A percentile compares a stretch with the other conserved stretches of the same genome.
Conservation (phyloP, 1,139 yeast genomes). For the Hemisphaericaspora subhashii region DNA sequence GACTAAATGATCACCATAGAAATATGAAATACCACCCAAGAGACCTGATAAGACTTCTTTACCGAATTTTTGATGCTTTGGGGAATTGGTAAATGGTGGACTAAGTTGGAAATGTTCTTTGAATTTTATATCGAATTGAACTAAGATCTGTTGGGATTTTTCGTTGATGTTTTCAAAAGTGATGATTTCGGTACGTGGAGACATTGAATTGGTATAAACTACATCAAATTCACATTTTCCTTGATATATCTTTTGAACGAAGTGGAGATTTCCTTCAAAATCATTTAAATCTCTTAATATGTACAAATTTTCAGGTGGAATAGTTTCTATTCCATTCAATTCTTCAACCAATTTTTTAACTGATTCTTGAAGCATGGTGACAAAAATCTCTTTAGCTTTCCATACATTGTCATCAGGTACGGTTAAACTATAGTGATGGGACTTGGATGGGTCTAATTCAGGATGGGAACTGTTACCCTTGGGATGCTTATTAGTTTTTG, state of each 20-base stretch:
- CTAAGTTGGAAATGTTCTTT: constrained; percentile 50
- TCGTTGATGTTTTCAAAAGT: constrained; percentile 39
- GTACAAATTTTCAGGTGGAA: constrained; percentile 53
- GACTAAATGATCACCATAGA: constrained; percentile 83
- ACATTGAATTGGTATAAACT: constrained; percentile 49
- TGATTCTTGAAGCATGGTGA: constrained; percentile 69
- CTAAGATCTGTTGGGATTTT: constrained; percentile 36
- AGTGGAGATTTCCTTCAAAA: constrained; percentile 77
- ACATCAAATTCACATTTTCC: constrained; percentile 82
- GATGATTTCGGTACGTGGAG: constrained; percentile 43
- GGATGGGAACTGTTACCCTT: constrained; percentile 27
- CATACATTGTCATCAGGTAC: constrained; percentile 77
- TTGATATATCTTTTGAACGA: constrained; percentile 69
- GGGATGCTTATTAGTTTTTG: constrained; percentile 45
- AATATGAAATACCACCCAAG: constrained; percentile 87
- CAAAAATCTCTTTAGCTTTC: constrained; percentile 77
- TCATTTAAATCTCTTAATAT: constrained; percentile 59
- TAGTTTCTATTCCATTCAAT: constrained; percentile 26
- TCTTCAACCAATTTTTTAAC: constrained; percentile 47
- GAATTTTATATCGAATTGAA: constrained; percentile 57
- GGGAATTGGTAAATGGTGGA: constrained; percentile 51
- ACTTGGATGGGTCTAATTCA: constrained; percentile 50
- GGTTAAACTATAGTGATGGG: constrained; percentile 66
- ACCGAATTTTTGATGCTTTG: constrained; percentile 59
- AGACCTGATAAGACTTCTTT: constrained; percentile 78